Percentiles rank a stretch among this genome's conserved stretches.
These are phyloP conservation scores for Dinochytrium kinnereticum DNA, from an alignment of 371 early-diverging fungal genomes.

Conservation along the genomic window DNA sequence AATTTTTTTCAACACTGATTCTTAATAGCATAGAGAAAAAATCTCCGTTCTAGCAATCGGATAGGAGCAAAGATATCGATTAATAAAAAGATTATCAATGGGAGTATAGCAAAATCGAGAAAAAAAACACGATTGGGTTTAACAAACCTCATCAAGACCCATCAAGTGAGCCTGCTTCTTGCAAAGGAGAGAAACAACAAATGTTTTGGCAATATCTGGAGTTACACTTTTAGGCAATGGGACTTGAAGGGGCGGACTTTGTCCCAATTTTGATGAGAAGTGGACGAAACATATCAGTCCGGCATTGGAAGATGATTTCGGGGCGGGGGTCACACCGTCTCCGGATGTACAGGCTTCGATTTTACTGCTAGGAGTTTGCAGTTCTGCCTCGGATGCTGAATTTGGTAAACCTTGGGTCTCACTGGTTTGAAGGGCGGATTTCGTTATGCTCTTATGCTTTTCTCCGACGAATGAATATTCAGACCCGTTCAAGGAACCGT, in stretches of 20 bases:
- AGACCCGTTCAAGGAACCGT: no score
- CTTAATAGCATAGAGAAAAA: neutral
- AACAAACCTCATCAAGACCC: slow-evolving; percentile 4
- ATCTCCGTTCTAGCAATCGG: neutral
- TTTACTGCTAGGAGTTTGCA: no score
- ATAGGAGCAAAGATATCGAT: neutral
- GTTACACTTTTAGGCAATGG: neutral
- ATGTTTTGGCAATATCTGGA: neutral
- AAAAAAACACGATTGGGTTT: neutral
- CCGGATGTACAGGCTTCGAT: no score
- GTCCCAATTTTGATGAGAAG: slow-evolving; percentile 3
- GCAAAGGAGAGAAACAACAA: neutral
- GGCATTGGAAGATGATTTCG: no score
- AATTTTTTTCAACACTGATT: neutral
- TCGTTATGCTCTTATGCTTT: no score
- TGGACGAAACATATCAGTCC: neutral
- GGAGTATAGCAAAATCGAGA: neutral
- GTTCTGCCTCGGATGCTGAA: no score
- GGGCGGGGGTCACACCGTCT: no score
- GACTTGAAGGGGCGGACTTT: neutral
- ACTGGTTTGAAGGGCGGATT: no score
- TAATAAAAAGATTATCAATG: no score
- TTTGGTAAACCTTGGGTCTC: no score
- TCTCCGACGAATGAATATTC: no score
- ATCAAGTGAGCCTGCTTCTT: neutral